Percentiles rank a stretch among this genome's conserved stretches.
Evolutionary conservation across 176 grass and related monocot species (phyloP).

Genomic region (Cenchrus purpureus): DNA sequence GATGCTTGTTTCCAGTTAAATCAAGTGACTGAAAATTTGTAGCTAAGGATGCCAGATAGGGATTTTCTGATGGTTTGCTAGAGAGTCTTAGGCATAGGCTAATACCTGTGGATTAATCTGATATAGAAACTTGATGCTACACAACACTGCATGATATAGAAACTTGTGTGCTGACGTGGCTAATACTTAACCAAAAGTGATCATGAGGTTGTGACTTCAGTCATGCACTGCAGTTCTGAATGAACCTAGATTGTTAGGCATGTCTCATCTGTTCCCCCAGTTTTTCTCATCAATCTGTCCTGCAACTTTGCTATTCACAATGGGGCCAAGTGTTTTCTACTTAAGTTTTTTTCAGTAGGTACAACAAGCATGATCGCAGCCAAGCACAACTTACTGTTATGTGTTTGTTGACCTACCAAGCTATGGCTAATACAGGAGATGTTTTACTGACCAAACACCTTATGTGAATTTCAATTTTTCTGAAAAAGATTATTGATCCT

Average conservation of each 20-base stretch:
- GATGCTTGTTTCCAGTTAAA: background rate
- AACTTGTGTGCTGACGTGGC: background rate
- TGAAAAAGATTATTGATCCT: background rate
- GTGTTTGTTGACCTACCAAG: conserved; percentile 1
- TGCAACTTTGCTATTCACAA: background rate
- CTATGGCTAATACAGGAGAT: background rate
- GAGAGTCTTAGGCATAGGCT: no score
- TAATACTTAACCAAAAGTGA: background rate
- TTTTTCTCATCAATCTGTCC: background rate
- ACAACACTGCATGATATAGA: background rate
- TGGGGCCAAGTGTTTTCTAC: background rate
- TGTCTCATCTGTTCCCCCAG: background rate
- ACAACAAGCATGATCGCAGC: background rate
- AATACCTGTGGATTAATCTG: no score
- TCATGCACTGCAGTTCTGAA: background rate
- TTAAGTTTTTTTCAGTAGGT: background rate
- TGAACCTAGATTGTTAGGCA: background rate
- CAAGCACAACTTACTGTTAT: background rate
- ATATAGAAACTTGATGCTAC: background rate
- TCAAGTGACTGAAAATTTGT: background rate
- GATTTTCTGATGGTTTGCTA: background rate
- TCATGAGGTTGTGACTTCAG: background rate
- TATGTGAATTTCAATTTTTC: background rate
- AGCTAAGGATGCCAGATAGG: background rate
- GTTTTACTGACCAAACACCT: background rate